These are phyloP conservation scores for Clohesyomyces aquaticus DNA, from an alignment of 495 filamentous ascomycete species.

Conservation along the genomic window DNA sequence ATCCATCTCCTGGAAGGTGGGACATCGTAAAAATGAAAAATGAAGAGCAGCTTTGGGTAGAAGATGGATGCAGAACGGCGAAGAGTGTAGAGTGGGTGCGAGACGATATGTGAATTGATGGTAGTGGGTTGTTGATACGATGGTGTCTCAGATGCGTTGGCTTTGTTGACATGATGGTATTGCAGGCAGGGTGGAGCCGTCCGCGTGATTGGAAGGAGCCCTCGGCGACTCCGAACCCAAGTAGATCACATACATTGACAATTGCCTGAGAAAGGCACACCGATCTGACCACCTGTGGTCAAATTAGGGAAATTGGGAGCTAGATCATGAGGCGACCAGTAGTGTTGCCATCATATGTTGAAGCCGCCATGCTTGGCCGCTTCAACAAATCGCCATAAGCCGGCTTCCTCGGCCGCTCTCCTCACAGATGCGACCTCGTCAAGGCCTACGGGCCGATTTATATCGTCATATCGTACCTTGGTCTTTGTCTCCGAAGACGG, in stretches of 20 bases:
- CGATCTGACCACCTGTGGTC: too few relatives aligned
- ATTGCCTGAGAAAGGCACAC: too few relatives aligned
- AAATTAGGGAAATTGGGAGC: too few relatives aligned
- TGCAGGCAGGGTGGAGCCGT: background rate
- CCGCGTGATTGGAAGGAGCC: background rate
- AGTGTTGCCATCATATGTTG: slow-evolving; percentile 68
- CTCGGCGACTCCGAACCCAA: too few relatives aligned
- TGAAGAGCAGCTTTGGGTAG: too few relatives aligned
- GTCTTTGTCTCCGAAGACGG: slow-evolving; percentile 38
- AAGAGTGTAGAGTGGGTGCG: too few relatives aligned
- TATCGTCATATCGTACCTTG: slow-evolving; percentile 71
- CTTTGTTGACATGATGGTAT: background rate
- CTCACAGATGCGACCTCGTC: slow-evolving; percentile 65
- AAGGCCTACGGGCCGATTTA: slow-evolving; percentile 68
- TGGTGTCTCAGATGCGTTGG: background rate
- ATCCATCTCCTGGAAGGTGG: background rate
- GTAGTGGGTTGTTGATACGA: too few relatives aligned
- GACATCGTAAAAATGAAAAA: slow-evolving; percentile 23
- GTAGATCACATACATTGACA: too few relatives aligned
- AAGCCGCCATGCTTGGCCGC: slow-evolving; percentile 70
- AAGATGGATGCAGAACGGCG: too few relatives aligned
- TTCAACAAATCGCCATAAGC: slow-evolving; percentile 76
- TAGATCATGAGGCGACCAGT: too few relatives aligned
- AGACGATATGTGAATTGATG: too few relatives aligned
- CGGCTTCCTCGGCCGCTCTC: slow-evolving; percentile 66